A percentile compares a stretch with the other conserved stretches of the same genome.
phyloP scores from a whole-genome alignment of 257 asterid species.

The Anisodus acutangulus region DNA sequence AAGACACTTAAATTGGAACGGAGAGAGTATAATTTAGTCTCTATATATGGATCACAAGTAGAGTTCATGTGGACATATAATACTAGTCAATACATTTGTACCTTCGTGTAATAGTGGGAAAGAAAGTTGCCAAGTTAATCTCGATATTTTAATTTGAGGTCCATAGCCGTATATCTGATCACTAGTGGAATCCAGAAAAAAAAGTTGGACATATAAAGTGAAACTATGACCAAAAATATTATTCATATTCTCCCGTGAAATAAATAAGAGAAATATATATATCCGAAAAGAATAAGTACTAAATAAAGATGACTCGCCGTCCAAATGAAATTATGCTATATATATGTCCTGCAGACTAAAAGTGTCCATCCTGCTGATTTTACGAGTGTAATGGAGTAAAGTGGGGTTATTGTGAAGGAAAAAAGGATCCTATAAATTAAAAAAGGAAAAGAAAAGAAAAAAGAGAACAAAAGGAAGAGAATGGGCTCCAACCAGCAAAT shows the following conservation, averaged over 20 bases:
- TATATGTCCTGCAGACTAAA: too few species aligned
- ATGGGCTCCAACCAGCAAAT: not conserved
- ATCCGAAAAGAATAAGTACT: not conserved
- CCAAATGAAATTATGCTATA: not conserved
- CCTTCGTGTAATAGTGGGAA: too few species aligned
- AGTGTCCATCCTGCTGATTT: too few species aligned
- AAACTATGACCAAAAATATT: not conserved
- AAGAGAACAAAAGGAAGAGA: not conserved
- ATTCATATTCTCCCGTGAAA: not conserved
- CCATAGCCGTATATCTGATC: not conserved
- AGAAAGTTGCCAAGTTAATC: not conserved
- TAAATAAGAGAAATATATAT: not conserved
- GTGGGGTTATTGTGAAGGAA: conserved; percentile 18
- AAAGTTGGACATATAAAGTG: not conserved
- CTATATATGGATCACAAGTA: not conserved
- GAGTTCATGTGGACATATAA: not conserved
- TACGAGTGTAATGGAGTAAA: not conserved
- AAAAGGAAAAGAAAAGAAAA: not conserved
- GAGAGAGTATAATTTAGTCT: not conserved
- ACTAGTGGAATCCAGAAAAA: not conserved
- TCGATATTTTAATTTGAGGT: not conserved
- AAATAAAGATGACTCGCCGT: not conserved
- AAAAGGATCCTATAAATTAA: not conserved
- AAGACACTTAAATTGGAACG: too few species aligned
- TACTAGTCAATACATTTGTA: not conserved